Evolutionary conservation across 1,284 basidiomycete genomes (phyloP).

Genomic region (Leccinum griseonigrum): DNA sequence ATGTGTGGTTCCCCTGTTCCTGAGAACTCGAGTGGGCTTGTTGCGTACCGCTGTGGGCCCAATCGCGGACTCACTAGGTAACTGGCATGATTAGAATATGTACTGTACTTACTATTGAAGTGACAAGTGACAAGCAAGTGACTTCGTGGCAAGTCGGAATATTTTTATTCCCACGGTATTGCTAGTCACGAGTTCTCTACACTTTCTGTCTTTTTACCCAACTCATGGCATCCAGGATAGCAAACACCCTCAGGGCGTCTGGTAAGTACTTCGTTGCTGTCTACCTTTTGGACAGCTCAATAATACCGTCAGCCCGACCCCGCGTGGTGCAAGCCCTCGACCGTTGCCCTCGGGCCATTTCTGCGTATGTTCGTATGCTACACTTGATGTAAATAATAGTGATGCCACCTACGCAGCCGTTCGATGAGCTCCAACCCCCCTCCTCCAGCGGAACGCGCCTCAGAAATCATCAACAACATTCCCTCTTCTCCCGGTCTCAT

Average conservation of each 20-base stretch:
- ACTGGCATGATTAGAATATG: no score
- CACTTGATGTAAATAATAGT: conserved; percentile 10
- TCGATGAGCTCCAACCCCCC: conserved; percentile 61
- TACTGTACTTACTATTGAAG: background rate
- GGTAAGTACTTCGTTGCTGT: conserved; percentile 38
- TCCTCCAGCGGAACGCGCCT: conserved; percentile 87
- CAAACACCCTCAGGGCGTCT: conserved; percentile 60
- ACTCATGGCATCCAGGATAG: conserved; percentile 70
- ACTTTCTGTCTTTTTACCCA: conserved; percentile 19
- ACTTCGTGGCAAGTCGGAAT: conserved; percentile 41
- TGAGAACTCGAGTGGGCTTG: background rate
- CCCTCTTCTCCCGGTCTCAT: conserved; percentile 88
- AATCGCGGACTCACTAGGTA: background rate
- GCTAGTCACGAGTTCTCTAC: conserved; percentile 20
- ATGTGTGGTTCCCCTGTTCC: background rate
- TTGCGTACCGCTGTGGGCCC: background rate
- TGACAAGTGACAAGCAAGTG: background rate
- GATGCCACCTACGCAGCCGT: conserved; percentile 43
- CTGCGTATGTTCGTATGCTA: conserved; percentile 48
- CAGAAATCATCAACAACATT: conserved; percentile 88
- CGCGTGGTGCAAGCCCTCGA: conserved; percentile 39
- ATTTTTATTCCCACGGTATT: conserved; percentile 39
- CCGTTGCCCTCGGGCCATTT: conserved; percentile 38
- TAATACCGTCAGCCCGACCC: conserved; percentile 45
- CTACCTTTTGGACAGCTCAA: background rate